A percentile compares a stretch with the other conserved stretches of the same genome.
phyloP scores from a whole-genome alignment of 2,329 filamentous ascomycete genomes.

The Hymenoscyphus linearis region DNA sequence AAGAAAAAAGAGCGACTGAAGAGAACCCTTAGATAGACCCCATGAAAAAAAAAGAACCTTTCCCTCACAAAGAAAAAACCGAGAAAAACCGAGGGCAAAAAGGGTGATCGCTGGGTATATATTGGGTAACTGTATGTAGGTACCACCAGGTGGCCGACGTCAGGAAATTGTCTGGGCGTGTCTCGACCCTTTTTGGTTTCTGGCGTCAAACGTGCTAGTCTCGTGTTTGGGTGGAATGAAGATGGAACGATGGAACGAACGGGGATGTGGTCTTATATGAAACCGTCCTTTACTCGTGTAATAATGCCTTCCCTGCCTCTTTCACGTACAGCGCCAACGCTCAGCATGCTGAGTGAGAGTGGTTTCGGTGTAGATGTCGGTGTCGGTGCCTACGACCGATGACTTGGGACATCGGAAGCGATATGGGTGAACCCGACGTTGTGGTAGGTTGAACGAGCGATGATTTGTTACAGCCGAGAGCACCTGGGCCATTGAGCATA shows the following conservation, averaged over 20 bases:
- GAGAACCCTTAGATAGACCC: neutral
- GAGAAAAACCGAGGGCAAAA: no score
- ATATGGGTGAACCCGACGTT: no score
- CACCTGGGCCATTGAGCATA: no score
- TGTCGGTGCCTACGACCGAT: neutral
- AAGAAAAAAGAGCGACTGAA: neutral
- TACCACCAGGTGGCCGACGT: neutral
- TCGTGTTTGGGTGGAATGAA: neutral
- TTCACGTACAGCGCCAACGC: no score
- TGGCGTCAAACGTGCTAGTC: neutral
- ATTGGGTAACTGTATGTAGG: neutral
- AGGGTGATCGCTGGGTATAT: neutral
- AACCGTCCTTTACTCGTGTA: neutral
- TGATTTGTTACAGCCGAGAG: no score
- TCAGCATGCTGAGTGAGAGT: no score
- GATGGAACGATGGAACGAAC: neutral
- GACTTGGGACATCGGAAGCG: neutral
- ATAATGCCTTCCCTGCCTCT: neutral
- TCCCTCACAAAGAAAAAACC: neutral
- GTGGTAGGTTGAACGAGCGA: no score
- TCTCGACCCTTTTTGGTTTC: neutral
- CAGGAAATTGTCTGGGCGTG: neutral
- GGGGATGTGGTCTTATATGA: neutral
- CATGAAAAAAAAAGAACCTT: neutral
- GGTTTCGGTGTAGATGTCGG: no score